phyloP scores from a whole-genome alignment of 768 basidiomycete genomes.

The Rhizopogon sp. region DNA sequence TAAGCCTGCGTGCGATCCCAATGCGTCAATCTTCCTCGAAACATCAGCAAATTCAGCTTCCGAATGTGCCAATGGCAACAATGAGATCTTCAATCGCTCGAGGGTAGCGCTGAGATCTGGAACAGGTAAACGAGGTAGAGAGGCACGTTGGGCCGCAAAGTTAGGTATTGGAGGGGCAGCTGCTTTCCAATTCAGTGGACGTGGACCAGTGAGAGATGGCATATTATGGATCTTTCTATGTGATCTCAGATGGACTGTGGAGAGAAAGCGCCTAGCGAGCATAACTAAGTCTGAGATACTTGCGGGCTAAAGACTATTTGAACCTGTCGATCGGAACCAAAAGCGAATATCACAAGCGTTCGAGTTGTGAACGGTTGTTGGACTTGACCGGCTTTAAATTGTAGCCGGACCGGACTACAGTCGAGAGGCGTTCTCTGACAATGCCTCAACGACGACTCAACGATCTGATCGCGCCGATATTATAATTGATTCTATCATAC shows the following conservation, averaged over 20 bases:
- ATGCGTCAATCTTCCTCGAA: slow-evolving; percentile 62
- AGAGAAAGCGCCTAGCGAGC: neutral
- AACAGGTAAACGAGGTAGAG: slow-evolving; percentile 71
- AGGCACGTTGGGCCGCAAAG: slow-evolving; percentile 53
- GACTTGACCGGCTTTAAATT: too few relatives aligned
- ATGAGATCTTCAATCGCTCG: slow-evolving; percentile 57
- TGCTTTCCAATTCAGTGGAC: slow-evolving; percentile 66
- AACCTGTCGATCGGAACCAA: too few relatives aligned
- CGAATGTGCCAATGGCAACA: slow-evolving; percentile 70
- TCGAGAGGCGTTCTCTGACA: too few relatives aligned
- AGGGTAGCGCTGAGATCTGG: slow-evolving; percentile 65
- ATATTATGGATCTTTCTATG: neutral
- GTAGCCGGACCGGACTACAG: too few relatives aligned
- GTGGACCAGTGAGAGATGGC: slow-evolving; percentile 18
- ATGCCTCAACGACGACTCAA: too few relatives aligned
- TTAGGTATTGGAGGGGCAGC: slow-evolving; percentile 62
- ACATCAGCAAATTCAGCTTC: slow-evolving; percentile 51
- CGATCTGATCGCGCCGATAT: too few relatives aligned
- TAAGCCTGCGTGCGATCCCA: slow-evolving; percentile 36
- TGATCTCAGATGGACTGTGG: too few relatives aligned
- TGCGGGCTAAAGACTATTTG: too few relatives aligned
- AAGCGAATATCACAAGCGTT: too few relatives aligned
- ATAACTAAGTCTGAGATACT: neutral
- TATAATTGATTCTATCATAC: too few relatives aligned
- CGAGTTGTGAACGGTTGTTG: too few relatives aligned